A percentile compares a stretch with the other conserved stretches of the same genome.
These are phyloP conservation scores for Scopulariopsis brevicaulis DNA, from an alignment of 2,329 filamentous ascomycete genomes.

Conservation along the genomic window DNA sequence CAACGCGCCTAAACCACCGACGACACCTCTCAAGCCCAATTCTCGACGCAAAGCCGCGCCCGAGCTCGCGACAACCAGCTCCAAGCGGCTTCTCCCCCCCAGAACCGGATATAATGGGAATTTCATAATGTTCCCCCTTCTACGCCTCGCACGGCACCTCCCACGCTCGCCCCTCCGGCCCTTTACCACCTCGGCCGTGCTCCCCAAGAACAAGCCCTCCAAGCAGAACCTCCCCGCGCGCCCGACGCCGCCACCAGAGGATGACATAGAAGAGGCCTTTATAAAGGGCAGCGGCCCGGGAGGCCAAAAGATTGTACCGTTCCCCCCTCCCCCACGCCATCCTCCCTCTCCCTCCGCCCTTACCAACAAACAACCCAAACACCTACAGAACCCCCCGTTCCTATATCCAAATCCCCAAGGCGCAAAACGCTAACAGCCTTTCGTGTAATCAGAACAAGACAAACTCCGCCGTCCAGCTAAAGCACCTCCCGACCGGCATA, in stretches of 20 bases:
- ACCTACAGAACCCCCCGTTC: not conserved
- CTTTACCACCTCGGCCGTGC: conserved; percentile 18
- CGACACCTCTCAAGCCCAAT: too few species aligned
- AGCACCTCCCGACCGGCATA: conserved; percentile 79
- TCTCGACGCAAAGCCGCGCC: too few species aligned
- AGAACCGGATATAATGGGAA: not conserved
- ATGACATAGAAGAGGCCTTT: conserved; percentile 74
- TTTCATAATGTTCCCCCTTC: not conserved
- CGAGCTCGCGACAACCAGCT: too few species aligned
- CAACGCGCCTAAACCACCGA: too few species aligned
- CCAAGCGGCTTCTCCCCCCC: too few species aligned
- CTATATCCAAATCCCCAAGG: not conserved
- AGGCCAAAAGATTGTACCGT: conserved; percentile 80
- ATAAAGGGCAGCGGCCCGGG: conserved; percentile 87
- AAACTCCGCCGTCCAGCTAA: conserved; percentile 85
- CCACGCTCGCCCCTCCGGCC: conserved; percentile 6
- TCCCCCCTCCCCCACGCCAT: not conserved
- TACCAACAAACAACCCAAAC: not conserved
- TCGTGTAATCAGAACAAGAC: conserved; percentile 68
- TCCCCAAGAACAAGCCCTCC: conserved; percentile 26
- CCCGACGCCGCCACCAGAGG: conserved; percentile 59
- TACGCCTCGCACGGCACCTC: not conserved
- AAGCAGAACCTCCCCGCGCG: conserved; percentile 59
- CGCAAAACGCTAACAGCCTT: not conserved
- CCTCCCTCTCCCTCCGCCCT: not conserved